Base-by-base conservation (phyloP, 192 early-diverging fungal genomes). In the Coemansia javaensis region DNA sequence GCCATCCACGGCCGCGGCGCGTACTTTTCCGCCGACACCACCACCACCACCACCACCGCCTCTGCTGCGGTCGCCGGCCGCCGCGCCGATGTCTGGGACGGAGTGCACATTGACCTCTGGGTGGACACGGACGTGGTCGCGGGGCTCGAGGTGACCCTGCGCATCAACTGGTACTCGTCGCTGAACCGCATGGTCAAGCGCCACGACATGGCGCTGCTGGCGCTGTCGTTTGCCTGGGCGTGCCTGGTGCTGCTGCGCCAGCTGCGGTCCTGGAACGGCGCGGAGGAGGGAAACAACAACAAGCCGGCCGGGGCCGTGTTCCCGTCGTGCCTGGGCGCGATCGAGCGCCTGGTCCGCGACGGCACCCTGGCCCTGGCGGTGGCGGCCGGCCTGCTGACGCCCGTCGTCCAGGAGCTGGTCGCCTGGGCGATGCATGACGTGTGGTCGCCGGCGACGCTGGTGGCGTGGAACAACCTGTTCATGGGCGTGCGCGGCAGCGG, bases 101-200 rank as follows among this genome's bases (percentile, higher is more conserved):
- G 77, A 10, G 14, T 78, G 24, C 21, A 46, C 8, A 37, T 78
- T 14, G 72, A 75, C 9, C 18, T 78, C 27, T 70, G 67, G 54
- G 50, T 47, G 5, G 77, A 78, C 38, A 31, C 63, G 0, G 55
- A 40, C 6, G 49, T 47, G 25, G 52, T 50, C 39, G 15, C 47
- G 2, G 58, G 53, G 7, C 48, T 66, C 15, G 49, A 68, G 7
- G 11, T 90, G 0, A 47, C 63, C 9, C 52, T 88, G 34, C 40
- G 38, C 1, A 60, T 88, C 12, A 82, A 88, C 60, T 78, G 72
- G 66, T 88, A 87, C 55, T 83, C 84, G 30, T 84, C 82, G 50
- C 50, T 87, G 22, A 84, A 82, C 21, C 76, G 82, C 17, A 56
- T 83, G 30, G 71, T 86, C 7, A 84, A 86, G 54, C 77, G 88